Evolutionary conservation across 2,329 filamentous ascomycete species (phyloP).

Genomic region (Pseudogymnoascus sp.): DNA sequence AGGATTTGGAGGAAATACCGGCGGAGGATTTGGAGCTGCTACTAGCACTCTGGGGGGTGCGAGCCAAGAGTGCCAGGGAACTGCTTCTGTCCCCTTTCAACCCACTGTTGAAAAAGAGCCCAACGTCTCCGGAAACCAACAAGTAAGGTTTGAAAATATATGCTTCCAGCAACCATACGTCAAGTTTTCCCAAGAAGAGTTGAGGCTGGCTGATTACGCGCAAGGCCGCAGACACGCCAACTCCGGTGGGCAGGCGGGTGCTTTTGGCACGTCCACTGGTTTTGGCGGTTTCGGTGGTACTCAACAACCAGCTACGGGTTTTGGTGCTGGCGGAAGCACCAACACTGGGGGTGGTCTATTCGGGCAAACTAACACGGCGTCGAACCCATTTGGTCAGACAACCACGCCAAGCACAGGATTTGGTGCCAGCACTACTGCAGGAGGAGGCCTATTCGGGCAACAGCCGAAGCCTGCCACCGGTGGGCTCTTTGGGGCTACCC

Average conservation of each 20-base stretch:
- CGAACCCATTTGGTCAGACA: constrained; percentile 37
- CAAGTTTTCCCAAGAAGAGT: constrained; percentile 83
- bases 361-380: constrained; percentile 29
- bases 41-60: constrained; percentile 37
- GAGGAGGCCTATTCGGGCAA: constrained; percentile 33
- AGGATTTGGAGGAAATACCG: constrained; percentile 35
- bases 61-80: constrained; percentile 55
- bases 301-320: constrained; percentile 28
- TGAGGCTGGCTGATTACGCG: constrained; percentile 77
- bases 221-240: constrained; percentile 81
- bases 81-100: constrained; percentile 59
- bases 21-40: constrained; percentile 33
- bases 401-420: constrained; percentile 39
- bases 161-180: constrained; percentile 71
- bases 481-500: constrained; percentile 34
- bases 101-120: constrained; percentile 66
- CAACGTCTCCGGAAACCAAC: constrained; percentile 37
- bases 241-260: constrained; percentile 67
- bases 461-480: constrained; percentile 28
- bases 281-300: constrained; percentile 41
- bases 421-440: constrained; percentile 32
- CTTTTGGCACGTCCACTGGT: constrained; percentile 62
- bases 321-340: constrained; percentile 22
- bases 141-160: constrained; percentile 68
- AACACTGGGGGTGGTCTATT: constrained; percentile 30